Base-by-base conservation (phyloP, 306 rosid genomes). In the Pachyrhizus erosus region DNA sequence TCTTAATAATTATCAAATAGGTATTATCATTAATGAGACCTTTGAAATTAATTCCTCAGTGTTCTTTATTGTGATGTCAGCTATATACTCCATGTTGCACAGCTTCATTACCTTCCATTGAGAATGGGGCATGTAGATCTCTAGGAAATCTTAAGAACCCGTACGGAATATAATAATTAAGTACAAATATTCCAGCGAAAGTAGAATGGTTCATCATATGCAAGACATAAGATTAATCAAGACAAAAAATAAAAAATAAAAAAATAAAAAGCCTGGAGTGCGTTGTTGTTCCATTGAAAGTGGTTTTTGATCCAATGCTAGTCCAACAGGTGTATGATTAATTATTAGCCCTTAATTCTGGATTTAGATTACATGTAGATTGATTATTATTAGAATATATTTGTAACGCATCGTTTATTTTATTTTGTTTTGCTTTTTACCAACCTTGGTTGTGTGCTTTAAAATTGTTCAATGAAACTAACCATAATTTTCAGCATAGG, bases 271-370 rank as follows among this genome's bases (percentile, higher is more conserved):
- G 49, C 7, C 5, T 20, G 26, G 64, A 73, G 80, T 81, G 90
- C 91, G 80, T 81, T 73, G 91, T 69, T 81, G 90, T 85, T 81
- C 81, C 87, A 70, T 73, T 43, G 77, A 84, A 89, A 89, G 76
- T 54, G 86, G 82, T 85, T 49, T 72, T 11, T 71, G 40, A 26
- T 58, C 86, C 84, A 87, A 89, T 86, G 31, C 55, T 40, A 14
- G 9, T 65, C 11, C 58, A 14, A 76, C 94, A 86, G 27, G 64
- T 89, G 88, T 79, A 39, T 77, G 83, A 81, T 76, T 72, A 52
- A 74, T n/a, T n/a, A 37, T 21, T 9, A 51, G 61, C 75, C 83
- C 83, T 55, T 37, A 79, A 79, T 62, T 73, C 69, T 52, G 4
- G 45, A 81, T 82, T 73, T 54, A 86, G 78, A 78, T 82, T 52